These are phyloP conservation scores for Pecoramyces ruminantium DNA, from an alignment of 192 early-diverging fungal species.

Conservation along the genomic window DNA sequence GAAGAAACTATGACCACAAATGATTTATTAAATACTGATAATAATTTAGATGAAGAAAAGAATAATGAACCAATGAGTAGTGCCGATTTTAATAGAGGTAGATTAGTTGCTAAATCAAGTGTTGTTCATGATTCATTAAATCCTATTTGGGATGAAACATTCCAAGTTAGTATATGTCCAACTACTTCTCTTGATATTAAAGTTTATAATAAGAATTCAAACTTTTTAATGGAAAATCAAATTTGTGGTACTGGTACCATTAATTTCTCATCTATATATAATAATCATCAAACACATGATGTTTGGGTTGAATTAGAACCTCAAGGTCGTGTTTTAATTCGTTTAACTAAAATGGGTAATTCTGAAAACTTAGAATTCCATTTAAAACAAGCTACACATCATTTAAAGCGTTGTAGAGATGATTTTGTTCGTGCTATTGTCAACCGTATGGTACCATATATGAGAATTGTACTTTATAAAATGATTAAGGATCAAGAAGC, in stretches of 20 bases:
- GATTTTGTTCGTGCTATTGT: conserved; percentile 54
- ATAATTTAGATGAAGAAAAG: background rate
- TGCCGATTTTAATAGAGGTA: conserved; percentile 5
- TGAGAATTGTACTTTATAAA: conserved; percentile 46
- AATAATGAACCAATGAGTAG: background rate
- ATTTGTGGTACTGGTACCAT: conserved; percentile 27
- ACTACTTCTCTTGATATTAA: conserved; percentile 26
- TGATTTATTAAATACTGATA: background rate
- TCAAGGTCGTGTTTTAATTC: conserved; percentile 42
- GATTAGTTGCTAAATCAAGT: conserved; percentile 16
- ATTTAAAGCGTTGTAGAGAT: conserved; percentile 42
- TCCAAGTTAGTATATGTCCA: conserved; percentile 41
- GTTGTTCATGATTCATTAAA: conserved; percentile 46
- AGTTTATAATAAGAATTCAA: conserved; percentile 16
- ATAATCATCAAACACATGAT: conserved; percentile 46
- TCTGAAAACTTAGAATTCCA: conserved; percentile 68
- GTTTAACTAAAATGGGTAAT: conserved; percentile 60
- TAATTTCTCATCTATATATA: conserved; percentile 33
- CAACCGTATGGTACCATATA: conserved; percentile 35
- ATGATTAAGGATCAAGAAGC: conserved; percentile 37
- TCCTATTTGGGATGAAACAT: conserved; percentile 64
- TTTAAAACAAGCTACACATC: conserved; percentile 60
- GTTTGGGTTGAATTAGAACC: conserved; percentile 49
- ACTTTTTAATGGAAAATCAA: conserved; percentile 27
- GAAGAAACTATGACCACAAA: background rate